These are phyloP conservation scores for Lobulomyces angularis DNA, from an alignment of 192 early-diverging fungal species.

Conservation along the genomic window DNA sequence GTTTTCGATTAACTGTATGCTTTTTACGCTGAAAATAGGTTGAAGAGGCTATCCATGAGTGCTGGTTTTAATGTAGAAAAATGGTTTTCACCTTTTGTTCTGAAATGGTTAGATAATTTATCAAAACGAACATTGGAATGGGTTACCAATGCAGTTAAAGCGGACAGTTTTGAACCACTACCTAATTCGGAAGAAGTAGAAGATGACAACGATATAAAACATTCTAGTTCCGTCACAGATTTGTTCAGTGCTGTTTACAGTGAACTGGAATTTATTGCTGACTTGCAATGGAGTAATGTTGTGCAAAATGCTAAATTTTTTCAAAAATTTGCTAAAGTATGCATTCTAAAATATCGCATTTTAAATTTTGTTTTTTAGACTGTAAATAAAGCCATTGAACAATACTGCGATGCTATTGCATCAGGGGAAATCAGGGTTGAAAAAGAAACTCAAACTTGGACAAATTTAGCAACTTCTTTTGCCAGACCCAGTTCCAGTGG, in stretches of 20 bases:
- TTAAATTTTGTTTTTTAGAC: slow-evolving; percentile 8
- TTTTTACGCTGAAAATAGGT: neutral
- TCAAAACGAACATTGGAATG: slow-evolving; percentile 28
- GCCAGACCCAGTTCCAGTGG: neutral
- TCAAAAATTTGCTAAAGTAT: slow-evolving; percentile 29
- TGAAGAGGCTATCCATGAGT: slow-evolving; percentile 20
- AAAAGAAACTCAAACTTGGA: too few species aligned
- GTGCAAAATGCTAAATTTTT: slow-evolving; percentile 37
- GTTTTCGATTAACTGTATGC: slow-evolving; percentile 1
- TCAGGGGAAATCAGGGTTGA: slow-evolving; percentile 26
- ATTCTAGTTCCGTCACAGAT: slow-evolving; percentile 35
- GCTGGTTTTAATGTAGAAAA: slow-evolving; percentile 33
- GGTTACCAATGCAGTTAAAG: slow-evolving; percentile 39
- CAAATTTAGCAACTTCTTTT: too few species aligned
- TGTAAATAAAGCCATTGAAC: slow-evolving; percentile 37
- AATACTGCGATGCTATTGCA: slow-evolving; percentile 44
- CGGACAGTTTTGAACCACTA: slow-evolving; percentile 35
- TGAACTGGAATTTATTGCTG: slow-evolving; percentile 38
- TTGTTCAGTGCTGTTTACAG: slow-evolving; percentile 36
- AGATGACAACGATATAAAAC: slow-evolving; percentile 4
- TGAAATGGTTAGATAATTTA: slow-evolving; percentile 33
- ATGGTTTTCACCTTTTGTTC: slow-evolving; percentile 38
- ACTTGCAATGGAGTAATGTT: slow-evolving; percentile 34
- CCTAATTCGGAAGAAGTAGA: slow-evolving; percentile 10
- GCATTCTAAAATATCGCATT: neutral